Base-by-base conservation (phyloP, 2,329 filamentous ascomycete species). In the Pestalotiopsis sp. region DNA sequence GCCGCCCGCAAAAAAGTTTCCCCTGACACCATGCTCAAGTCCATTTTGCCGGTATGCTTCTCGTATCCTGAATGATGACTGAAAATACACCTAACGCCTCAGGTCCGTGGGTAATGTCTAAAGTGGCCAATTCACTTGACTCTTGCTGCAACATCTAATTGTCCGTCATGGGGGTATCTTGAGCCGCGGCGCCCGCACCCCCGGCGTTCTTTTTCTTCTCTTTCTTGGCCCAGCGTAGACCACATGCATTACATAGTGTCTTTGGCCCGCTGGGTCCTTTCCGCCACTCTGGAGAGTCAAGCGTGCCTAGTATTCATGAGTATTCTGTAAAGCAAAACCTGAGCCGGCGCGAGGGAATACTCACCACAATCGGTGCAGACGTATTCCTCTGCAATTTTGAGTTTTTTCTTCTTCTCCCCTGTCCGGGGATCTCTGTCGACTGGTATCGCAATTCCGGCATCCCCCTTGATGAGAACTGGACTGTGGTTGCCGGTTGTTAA, bases 241-340 rank as follows among this genome's bases (percentile, higher is more conserved):
- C 95, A 77, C 95, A 98, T 7, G 95, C 95, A 81, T 98, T 98
- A 80, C 95, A 98, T 13, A 98, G 82, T 9, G 95, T 98, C 80
- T 98, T 98, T 1, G 94, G 94, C 2, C 95, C 95, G 70, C 89
- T 93, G 0, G 95, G 95, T 0, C 95, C 95, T 79, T 97, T 98
- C 70, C 95, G 87, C 95, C 95, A 98, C 82, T 98, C 95, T 0
- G 95, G 95, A 17, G 93, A 97, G 76, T 98, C 94, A 55, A 97
- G 85, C 0, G 94, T 98, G 40, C 88, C 88, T 91, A 69, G 4
- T 62, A 5, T n/a, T 35, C 24, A n/a, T 14, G 38, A 26, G 38
- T 26, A 24, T 13, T 13, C 40, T 9, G 22, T 26, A 39, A 11
- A 40, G 35, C 6, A 9, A 10, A 65, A 17, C 40, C 14, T 9